A percentile compares a stretch with the other conserved stretches of the same genome.
phyloP scores from a whole-genome alignment of 2,329 filamentous ascomycete species.

The Ilyonectria sp. region DNA sequence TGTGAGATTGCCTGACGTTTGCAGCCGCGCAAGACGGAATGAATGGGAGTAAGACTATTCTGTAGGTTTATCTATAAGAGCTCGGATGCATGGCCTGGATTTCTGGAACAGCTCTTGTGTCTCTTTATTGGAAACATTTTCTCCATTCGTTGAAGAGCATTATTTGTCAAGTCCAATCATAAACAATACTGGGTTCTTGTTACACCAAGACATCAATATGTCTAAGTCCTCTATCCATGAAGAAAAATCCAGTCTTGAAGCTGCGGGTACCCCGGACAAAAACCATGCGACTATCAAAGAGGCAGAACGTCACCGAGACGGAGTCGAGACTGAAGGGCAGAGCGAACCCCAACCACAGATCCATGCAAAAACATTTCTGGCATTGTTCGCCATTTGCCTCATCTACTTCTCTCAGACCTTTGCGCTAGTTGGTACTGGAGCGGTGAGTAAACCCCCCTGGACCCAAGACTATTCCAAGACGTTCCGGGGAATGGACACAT shows the following conservation, averaged over 20 bases:
- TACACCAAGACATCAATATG: not conserved
- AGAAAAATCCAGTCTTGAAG: not conserved
- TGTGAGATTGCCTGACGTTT: not conserved
- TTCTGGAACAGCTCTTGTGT: not conserved
- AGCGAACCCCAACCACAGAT: slow-evolving; percentile 16
- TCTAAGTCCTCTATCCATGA: not conserved
- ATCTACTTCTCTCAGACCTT: slow-evolving; percentile 36
- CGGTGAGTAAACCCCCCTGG: slow-evolving; percentile 12
- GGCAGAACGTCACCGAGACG: not conserved
- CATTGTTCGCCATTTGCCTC: slow-evolving; percentile 32
- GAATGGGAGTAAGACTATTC: too few relatives aligned
- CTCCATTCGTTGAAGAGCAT: not conserved
- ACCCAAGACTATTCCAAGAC: not conserved
- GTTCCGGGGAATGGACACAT: not conserved
- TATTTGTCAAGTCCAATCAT: not conserved
- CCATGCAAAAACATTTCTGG: slow-evolving; percentile 29
- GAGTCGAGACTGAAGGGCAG: slow-evolving; percentile 1
- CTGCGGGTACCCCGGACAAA: not conserved
- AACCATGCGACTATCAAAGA: not conserved
- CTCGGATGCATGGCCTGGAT: not conserved
- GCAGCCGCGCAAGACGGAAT: not conserved
- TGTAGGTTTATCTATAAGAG: not conserved
- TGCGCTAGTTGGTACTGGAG: slow-evolving; percentile 32
- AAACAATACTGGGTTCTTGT: not conserved
- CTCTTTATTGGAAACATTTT: not conserved